Percentiles rank a stretch among this genome's conserved stretches.
Conservation (phyloP, 1,284 basidiomycete genomes). For the Singerocomus inundabilis region DNA sequence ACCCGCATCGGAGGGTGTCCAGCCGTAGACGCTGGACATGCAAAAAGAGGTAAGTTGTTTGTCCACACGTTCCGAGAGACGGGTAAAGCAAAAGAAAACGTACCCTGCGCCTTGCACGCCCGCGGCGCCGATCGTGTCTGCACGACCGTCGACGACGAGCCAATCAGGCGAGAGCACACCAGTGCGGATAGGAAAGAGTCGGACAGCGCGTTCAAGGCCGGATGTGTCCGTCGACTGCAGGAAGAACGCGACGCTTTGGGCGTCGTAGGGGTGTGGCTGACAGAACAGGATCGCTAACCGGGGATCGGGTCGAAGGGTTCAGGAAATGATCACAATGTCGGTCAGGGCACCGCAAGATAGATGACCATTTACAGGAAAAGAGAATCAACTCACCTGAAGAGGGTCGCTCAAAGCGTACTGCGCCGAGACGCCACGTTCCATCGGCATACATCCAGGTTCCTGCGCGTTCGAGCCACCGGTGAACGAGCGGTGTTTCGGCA, state of each 20-base stretch:
- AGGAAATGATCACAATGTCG: background rate
- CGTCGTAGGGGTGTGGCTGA: constrained; percentile 59
- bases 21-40: constrained; percentile 45
- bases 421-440: constrained; percentile 20
- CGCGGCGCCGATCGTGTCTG: constrained; percentile 60
- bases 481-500: constrained; percentile 33
- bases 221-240: constrained; percentile 54
- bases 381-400: constrained; percentile 26
- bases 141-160: constrained; percentile 55
- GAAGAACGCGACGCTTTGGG: constrained; percentile 48
- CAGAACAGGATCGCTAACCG: constrained; percentile 62
- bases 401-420: constrained; percentile 21
- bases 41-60: background rate
- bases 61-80: too few relatives aligned
- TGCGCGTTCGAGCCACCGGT: constrained; percentile 28
- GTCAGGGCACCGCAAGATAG: background rate
- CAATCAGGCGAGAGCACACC: constrained; percentile 76
- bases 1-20: constrained; percentile 16
- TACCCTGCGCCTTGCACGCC: constrained; percentile 76
- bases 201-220: constrained; percentile 62
- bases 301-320: background rate
- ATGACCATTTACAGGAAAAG: background rate
- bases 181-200: constrained; percentile 80
- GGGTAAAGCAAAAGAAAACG: constrained; percentile 22
- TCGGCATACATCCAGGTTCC: constrained; percentile 16